Evolutionary conservation across 306 rosid species (phyloP), one percentile per base, ranked within the genome.

Genomic region (Casuarina equisetifolia): DNA sequence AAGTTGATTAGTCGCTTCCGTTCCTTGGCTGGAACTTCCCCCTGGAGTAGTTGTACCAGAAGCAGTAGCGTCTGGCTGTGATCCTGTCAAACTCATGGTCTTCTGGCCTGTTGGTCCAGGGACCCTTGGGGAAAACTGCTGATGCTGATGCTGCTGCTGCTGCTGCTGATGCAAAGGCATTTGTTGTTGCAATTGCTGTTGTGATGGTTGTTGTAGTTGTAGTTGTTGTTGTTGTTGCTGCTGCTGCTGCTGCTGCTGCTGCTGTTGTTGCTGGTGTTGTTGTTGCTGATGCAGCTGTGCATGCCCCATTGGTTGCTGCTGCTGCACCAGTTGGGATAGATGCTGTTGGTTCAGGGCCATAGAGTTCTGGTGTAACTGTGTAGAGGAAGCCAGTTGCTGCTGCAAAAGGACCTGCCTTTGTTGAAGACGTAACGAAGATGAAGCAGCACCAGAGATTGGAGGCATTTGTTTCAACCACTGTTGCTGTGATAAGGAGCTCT

Each of bases 21-120:
- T 95, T 83, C 99, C 99, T 89, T 92, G 99, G 85, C 99, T 96
- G 61, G 99, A 96, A 83, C 99, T 96, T 72, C 99, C 99, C 72
- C 99, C 99, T 9, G 97, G 98, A 40, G 99, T 95, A 42, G 97
- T 95, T 85, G 93, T 71, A 39, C 99, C 97, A 80, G 99, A 95
- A 72, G 89, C 98, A 78, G 99, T 89, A 77, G 97, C 97, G 84
- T 92, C 98, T 11, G 99, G 99, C 80, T 95, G 99, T 3, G 99
- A 96, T 80, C 99, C 99, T 76, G 99, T 92, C 74, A 92, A 85
- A 82, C 99, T 96, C 42, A 95, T 89, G 84, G 99, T 80, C 81
- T 96, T 96, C 87, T 96, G 98, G 86, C 94, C 97, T 4, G 86
- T 43, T 5, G 90, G 90, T 62, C 92, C 99, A 48, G 88, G 79